phyloP scores from a whole-genome alignment of 345 rosid species.

The Euphorbia lathyris region DNA sequence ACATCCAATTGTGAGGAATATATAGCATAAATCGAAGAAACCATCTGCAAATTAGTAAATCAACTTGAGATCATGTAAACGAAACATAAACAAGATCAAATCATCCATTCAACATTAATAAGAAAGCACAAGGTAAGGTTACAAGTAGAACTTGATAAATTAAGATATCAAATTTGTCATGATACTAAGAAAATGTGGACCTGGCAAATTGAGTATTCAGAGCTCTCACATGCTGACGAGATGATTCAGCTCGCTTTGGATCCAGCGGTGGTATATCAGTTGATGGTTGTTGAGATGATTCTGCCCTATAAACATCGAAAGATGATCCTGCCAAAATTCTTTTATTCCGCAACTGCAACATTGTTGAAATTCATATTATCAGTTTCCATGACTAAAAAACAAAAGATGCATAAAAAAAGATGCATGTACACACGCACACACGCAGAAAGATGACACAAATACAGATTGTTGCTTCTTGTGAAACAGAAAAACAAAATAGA shows the following conservation, averaged over 20 bases:
- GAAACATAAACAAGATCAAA: not conserved
- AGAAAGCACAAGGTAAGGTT: slow-evolving; percentile 4
- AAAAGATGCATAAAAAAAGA: not conserved
- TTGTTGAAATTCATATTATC: slow-evolving; percentile 8
- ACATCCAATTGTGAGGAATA: not conserved
- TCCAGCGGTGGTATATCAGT: slow-evolving; percentile 38
- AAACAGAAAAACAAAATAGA: not conserved
- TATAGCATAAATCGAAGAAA: not conserved
- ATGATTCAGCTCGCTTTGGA: slow-evolving; percentile 57
- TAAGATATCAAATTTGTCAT: not conserved
- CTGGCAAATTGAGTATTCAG: slow-evolving; percentile 93
- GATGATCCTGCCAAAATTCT: slow-evolving; percentile 57
- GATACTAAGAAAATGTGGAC: slow-evolving; percentile 30
- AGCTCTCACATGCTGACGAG: slow-evolving; percentile 84
- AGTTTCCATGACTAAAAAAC: slow-evolving; percentile 4
- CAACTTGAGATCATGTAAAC: not conserved
- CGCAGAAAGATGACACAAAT: not conserved
- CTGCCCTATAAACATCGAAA: slow-evolving; percentile 53
- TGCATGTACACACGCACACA: not conserved
- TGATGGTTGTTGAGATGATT: slow-evolving; percentile 43
- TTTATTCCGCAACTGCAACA: slow-evolving; percentile 63
- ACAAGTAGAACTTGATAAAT: not conserved
- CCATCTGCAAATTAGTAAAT: not conserved
- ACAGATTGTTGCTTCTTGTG: not conserved
- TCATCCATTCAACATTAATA: not conserved